Conservation (phyloP, 2,329 filamentous ascomycete species). For the Penicillium sp. region DNA sequence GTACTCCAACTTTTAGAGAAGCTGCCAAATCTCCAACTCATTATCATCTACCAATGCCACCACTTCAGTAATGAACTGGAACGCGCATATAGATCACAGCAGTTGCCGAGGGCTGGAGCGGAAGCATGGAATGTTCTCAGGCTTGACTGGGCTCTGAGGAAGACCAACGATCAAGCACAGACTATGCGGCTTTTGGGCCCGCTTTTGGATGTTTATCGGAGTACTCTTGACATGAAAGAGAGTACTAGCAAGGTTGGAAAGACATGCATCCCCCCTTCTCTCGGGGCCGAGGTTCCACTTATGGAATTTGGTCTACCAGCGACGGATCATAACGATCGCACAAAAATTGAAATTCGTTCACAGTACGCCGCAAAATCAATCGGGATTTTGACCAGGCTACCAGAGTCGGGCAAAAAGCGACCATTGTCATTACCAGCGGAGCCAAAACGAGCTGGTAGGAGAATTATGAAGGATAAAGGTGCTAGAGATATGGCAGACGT, state of each 20-base stretch:
- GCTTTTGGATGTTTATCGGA: not conserved
- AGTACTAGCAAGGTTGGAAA: not conserved
- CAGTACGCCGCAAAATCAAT: not conserved
- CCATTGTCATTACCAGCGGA: not conserved
- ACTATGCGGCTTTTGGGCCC: conserved; percentile 8
- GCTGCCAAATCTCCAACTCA: conserved; percentile 41
- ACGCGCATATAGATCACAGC: not conserved
- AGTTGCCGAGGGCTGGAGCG: not conserved
- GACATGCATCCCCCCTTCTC: not conserved
- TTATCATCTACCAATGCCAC: conserved; percentile 39
- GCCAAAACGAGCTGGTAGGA: not conserved
- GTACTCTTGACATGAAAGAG: not conserved
- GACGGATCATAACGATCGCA: not conserved
- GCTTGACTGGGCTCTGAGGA: conserved; percentile 9
- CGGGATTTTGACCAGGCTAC: not conserved
- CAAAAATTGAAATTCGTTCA: not conserved
- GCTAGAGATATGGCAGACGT: not conserved
- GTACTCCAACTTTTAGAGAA: conserved; percentile 38
- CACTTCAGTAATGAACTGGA: not conserved
- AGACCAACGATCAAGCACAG: not conserved
- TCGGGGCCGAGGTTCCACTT: not conserved
- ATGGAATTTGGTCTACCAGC: not conserved
- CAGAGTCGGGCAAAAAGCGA: not conserved
- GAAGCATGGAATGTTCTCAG: conserved; percentile 4
- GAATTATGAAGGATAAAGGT: not conserved